Conservation (phyloP, 768 basidiomycete species). For the Agaricus subrufescens region DNA sequence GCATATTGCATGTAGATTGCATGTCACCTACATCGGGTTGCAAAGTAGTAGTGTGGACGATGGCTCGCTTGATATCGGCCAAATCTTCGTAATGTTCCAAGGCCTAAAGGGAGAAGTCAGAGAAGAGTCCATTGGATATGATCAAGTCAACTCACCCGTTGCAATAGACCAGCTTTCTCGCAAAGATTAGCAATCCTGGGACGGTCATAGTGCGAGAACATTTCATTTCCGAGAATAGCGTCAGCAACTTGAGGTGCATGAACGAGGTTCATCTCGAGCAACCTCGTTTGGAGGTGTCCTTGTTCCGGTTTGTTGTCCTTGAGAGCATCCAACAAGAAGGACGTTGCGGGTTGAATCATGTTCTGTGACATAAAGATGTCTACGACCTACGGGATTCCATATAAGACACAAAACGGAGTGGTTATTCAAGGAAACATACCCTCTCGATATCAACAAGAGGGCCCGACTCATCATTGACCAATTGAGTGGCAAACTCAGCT, state of each 20-base stretch:
- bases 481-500: slow-evolving; percentile 93
- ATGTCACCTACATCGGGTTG: slow-evolving; percentile 65
- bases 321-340: slow-evolving; percentile 93
- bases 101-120: slow-evolving; percentile 51
- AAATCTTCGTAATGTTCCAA: slow-evolving; percentile 98
- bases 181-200: slow-evolving; percentile 97
- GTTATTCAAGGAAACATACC: slow-evolving; percentile 34
- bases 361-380: slow-evolving; percentile 99
- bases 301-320: slow-evolving; percentile 99
- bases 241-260: slow-evolving; percentile 99
- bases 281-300: slow-evolving; percentile 89
- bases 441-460: slow-evolving; percentile 92
- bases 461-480: slow-evolving; percentile 91
- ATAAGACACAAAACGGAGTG: slow-evolving; percentile 5
- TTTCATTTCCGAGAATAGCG: slow-evolving; percentile 97
- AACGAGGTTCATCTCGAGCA: slow-evolving; percentile 96
- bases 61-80: slow-evolving; percentile 97
- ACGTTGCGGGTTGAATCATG: slow-evolving; percentile 99
- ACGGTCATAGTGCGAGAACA: slow-evolving; percentile 96
- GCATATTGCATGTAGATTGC: background rate
- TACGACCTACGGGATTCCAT: slow-evolving; percentile 58
- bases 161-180: slow-evolving; percentile 95
- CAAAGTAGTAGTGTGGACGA: slow-evolving; percentile 86
- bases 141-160: slow-evolving; percentile 58
- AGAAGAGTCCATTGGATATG: background rate